These are phyloP conservation scores for Pleurotus platypus DNA, from an alignment of 768 basidiomycete species.

Conservation along the genomic window DNA sequence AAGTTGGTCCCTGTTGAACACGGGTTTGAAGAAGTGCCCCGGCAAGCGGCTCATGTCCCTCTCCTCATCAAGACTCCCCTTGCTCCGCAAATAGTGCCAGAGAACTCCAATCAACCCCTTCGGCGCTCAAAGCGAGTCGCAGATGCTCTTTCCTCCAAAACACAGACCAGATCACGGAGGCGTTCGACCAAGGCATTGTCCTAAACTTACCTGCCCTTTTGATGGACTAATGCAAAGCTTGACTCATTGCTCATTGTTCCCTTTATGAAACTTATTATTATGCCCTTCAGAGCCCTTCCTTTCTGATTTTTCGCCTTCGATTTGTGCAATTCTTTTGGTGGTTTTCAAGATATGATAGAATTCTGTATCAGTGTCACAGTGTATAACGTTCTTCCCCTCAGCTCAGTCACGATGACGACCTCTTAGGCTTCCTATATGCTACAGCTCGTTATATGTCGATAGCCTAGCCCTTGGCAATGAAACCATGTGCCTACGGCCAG, in stretches of 20 bases:
- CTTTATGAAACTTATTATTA: background rate
- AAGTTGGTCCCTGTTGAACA: too few relatives aligned
- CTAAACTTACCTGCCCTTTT: constrained; percentile 27
- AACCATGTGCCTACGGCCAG: background rate
- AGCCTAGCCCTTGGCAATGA: background rate
- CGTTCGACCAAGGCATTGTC: constrained; percentile 29
- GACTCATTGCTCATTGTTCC: constrained; percentile 5
- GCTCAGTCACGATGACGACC: background rate
- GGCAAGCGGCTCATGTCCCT: too few relatives aligned
- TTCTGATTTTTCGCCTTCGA: background rate
- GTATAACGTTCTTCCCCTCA: background rate
- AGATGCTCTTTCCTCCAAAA: constrained; percentile 47
- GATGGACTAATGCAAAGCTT: constrained; percentile 13
- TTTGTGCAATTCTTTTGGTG: background rate
- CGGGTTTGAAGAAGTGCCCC: too few relatives aligned
- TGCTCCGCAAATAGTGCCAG: background rate
- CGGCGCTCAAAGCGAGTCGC: constrained; percentile 71
- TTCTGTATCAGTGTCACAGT: constrained; percentile 2
- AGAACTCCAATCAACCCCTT: constrained; percentile 31
- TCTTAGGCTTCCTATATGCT: background rate
- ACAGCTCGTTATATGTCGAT: constrained; percentile 4
- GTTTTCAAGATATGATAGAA: background rate
- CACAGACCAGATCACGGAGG: constrained; percentile 39
- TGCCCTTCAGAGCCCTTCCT: background rate
- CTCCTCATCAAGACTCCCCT: too few relatives aligned